These are phyloP conservation scores for Thinopyrum elongatum DNA, from an alignment of 176 grass and related monocot genomes.

Conservation along the genomic window DNA sequence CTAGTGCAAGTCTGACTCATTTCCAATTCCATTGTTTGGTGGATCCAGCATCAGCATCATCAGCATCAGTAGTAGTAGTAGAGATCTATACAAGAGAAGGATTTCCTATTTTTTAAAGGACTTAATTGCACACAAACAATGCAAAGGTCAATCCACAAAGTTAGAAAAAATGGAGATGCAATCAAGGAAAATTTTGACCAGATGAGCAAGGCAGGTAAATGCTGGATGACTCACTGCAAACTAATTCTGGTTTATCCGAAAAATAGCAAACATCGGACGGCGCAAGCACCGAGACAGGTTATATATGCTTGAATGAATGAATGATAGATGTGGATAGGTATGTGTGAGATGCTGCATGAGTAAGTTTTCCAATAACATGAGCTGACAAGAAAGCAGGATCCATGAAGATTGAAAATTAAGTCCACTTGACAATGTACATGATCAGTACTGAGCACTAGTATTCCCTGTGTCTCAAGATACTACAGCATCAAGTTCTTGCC, in stretches of 20 bases:
- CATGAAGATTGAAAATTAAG: slow-evolving; percentile 36
- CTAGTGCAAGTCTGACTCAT: slow-evolving; percentile 61
- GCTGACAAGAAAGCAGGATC: slow-evolving; percentile 24
- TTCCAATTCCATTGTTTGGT: slow-evolving; percentile 38
- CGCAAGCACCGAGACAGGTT: neutral
- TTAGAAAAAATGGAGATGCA: neutral
- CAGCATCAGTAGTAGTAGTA: slow-evolving; percentile 29
- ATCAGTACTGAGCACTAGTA: slow-evolving; percentile 30
- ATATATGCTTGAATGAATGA: neutral
- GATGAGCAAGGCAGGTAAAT: slow-evolving; percentile 20
- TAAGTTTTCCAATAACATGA: slow-evolving; percentile 27
- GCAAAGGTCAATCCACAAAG: slow-evolving; percentile 18
- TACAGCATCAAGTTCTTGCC: slow-evolving; percentile 37
- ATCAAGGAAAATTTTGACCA: slow-evolving; percentile 26
- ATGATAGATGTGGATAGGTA: slow-evolving; percentile 21
- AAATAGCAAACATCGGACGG: neutral
- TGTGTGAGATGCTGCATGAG: slow-evolving; percentile 20
- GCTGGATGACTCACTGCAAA: slow-evolving; percentile 41
- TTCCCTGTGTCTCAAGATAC: slow-evolving; percentile 30
- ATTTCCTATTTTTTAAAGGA: neutral
- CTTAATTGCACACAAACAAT: slow-evolving; percentile 27
- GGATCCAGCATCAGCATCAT: slow-evolving; percentile 42
- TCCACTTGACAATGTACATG: slow-evolving; percentile 35
- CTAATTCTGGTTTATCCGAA: slow-evolving; percentile 15
- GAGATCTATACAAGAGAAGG: neutral